Conservation (phyloP, 139 green algal genomes). For the Pseudopediastrum boryanum region DNA sequence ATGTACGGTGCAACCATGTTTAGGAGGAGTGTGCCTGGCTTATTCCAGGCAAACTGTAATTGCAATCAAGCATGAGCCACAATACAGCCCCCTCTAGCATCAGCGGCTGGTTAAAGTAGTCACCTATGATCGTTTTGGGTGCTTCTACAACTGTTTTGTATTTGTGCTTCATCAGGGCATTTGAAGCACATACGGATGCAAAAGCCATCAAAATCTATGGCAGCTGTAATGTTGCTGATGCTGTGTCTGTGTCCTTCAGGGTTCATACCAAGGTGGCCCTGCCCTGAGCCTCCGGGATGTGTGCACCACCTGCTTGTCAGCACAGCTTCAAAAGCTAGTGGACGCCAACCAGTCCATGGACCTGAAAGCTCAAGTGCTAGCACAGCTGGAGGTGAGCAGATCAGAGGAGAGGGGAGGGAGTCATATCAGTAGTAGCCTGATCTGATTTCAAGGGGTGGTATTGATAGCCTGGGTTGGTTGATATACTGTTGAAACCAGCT, state of each 20-base stretch:
- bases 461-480: too few species aligned
- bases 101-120: background rate
- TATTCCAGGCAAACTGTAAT: too few species aligned
- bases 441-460: too few species aligned
- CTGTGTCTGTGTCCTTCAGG: conserved; percentile 7
- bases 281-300: background rate
- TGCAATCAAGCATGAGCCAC: too few species aligned
- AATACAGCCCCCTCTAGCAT: too few species aligned
- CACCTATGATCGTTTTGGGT: background rate
- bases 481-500: too few species aligned
- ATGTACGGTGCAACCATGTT: too few species aligned
- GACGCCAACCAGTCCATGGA: background rate
- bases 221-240: background rate
- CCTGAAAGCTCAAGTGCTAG: conserved; percentile 25
- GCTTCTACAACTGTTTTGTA: background rate
- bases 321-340: conserved; percentile 34
- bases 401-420: conserved; percentile 1
- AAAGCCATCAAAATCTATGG: background rate
- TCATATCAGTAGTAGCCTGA: too few species aligned
- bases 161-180: background rate
- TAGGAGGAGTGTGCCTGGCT: too few species aligned
- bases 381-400: conserved; percentile 16
- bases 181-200: background rate
- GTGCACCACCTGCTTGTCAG: conserved; percentile 53
- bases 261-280: conserved; percentile 8